These are phyloP conservation scores for Xylaria scruposa DNA, from an alignment of 495 filamentous ascomycete species.

Conservation along the genomic window DNA sequence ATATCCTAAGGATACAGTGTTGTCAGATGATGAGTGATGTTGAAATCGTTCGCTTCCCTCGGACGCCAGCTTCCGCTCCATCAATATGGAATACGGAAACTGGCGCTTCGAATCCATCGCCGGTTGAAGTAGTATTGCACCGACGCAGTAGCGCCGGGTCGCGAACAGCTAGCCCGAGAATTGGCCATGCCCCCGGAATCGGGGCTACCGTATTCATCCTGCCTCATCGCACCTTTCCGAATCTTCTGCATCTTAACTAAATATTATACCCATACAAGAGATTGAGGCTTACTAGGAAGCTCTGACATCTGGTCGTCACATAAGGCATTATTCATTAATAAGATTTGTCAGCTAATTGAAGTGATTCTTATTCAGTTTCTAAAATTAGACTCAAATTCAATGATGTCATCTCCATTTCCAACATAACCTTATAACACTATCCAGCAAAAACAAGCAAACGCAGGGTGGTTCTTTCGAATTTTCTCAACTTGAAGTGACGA, in stretches of 20 bases:
- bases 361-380: neutral
- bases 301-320: neutral
- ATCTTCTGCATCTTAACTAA: neutral
- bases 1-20: neutral
- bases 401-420: neutral
- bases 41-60: neutral
- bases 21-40: neutral
- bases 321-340: neutral
- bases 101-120: neutral
- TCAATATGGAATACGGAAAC: neutral
- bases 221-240: neutral
- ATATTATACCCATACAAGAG: neutral
- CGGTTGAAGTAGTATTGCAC: neutral
- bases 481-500: no score
- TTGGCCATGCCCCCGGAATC: neutral
- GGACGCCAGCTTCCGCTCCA: neutral
- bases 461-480: neutral
- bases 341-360: neutral
- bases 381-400: neutral
- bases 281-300: neutral
- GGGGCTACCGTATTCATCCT: neutral
- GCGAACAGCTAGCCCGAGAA: slow-evolving; percentile 9
- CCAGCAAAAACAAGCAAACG: neutral
- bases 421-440: neutral
- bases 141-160: neutral